Evolutionary conservation across 2,329 filamentous ascomycete species (phyloP), one percentile per base, ranked within the genome.

Genomic region (Fusarium secorum): DNA sequence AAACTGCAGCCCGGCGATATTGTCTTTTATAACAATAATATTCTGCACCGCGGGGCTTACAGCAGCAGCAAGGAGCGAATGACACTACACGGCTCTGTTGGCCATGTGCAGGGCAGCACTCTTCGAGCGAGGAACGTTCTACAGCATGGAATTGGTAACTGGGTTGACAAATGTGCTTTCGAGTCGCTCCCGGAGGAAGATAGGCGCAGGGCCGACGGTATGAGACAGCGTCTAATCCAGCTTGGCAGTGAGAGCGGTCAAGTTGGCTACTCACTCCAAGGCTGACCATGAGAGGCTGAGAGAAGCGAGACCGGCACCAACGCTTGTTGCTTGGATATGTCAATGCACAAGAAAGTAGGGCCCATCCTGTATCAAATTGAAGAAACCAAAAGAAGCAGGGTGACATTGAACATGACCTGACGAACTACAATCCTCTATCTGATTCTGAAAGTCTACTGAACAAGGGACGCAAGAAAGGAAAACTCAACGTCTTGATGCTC

Each of bases 1-100:
- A 77, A 83, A 77, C 83, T 97, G 67, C 82, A 87, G 68, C 86
- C 93, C 0, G 94, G 94, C 1, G 94, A 97, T 80, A 89, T 92
- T 20, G 92, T 92, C 44, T 97, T 97, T 76, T 97, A 97, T 78
- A 90, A 97, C 79, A 97, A 95, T 77, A 97, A 97, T 79, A 97
- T 97, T 70, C 79, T 97, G 69, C 92, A 94, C 76, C 83, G 91
- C 7, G 92, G 91, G 3, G 88, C 88, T 32, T 94, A 94, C 78
- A 82, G 86, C 70, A 80, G 81, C 17, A 74, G 41, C 3, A 86
- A 83, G 72, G 90, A 93, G 81, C 82, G 92, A 28, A 86, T 91
- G 84, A 93, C 91, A 66, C 80, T 94, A 75, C 91, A 94, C 79
- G 91, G 91, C 11, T 91, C 88, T 60, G 91, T 93, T 49, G 91